Percentiles rank a stretch among this genome's conserved stretches.
Conservation (phyloP, 176 grass and related monocot species). For the Lolium multiflorum region DNA sequence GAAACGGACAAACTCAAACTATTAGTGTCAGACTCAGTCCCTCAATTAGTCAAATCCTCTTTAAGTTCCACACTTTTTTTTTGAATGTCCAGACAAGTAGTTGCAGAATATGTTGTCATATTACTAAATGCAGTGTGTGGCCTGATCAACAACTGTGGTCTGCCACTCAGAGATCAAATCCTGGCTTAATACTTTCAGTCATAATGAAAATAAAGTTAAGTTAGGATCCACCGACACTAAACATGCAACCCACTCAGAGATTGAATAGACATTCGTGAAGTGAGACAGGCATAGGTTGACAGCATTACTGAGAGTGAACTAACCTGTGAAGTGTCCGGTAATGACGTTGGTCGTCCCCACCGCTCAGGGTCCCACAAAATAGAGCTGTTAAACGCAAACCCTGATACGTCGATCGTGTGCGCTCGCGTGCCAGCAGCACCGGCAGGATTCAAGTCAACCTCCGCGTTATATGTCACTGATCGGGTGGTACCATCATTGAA, state of each 20-base stretch:
- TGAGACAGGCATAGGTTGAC: neutral
- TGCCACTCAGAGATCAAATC: neutral
- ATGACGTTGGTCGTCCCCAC: constrained; percentile 75
- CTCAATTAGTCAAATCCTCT: neutral
- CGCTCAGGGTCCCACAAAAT: constrained; percentile 92
- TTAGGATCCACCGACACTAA: neutral
- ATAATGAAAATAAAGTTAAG: neutral
- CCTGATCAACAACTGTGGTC: neutral
- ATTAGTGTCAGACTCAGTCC: neutral
- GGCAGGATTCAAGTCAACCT: constrained; percentile 45
- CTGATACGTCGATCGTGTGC: constrained; percentile 61
- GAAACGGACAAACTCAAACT: constrained; percentile 31
- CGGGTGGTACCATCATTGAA: constrained; percentile 47
- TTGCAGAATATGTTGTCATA: neutral
- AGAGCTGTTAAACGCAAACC: constrained; percentile 90
- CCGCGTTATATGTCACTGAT: constrained; percentile 63
- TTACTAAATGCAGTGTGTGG: constrained; percentile 24
- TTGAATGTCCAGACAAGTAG: neutral
- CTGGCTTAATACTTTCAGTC: neutral
- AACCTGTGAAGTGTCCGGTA: constrained; percentile 92
- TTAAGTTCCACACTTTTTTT: constrained; percentile 18
- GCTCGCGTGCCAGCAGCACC: constrained; percentile 50
- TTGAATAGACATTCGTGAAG: constrained; percentile 18
- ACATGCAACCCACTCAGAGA: neutral
- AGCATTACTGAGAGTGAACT: constrained; percentile 15